These are phyloP conservation scores for Penicillium diatomitis DNA, from an alignment of 495 filamentous ascomycete genomes.

Conservation along the genomic window DNA sequence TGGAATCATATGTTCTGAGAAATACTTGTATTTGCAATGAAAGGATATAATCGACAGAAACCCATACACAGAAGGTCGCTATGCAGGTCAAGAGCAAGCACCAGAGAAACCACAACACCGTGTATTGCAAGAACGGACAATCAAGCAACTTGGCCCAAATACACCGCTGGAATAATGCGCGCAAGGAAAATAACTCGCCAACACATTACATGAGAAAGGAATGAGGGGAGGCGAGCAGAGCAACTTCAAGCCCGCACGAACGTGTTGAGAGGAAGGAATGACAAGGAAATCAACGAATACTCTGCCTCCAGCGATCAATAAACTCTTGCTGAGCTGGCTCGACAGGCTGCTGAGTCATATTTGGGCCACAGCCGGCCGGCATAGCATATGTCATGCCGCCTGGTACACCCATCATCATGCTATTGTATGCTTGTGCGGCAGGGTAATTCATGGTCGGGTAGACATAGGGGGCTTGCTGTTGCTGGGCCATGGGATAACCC, in stretches of 20 bases:
- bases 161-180: too few relatives aligned
- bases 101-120: too few relatives aligned
- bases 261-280: background rate
- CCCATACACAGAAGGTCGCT: too few relatives aligned
- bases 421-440: conserved; percentile 21
- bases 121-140: too few relatives aligned
- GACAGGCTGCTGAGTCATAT: conserved; percentile 24
- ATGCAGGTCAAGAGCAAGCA: too few relatives aligned
- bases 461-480: conserved; percentile 10
- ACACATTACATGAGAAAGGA: background rate
- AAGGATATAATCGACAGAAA: too few relatives aligned
- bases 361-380: conserved; percentile 21
- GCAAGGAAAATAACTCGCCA: too few relatives aligned
- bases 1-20: too few relatives aligned
- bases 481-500: background rate
- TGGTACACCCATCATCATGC: conserved; percentile 24
- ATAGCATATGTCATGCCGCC: conserved; percentile 27
- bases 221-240: too few relatives aligned
- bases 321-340: conserved; percentile 60
- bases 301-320: conserved; percentile 87
- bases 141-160: too few relatives aligned
- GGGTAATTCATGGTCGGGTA: conserved; percentile 19
- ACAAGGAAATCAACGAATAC: conserved; percentile 38
- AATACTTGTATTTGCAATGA: too few relatives aligned
- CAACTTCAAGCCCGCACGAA: too few relatives aligned